Percentiles rank a stretch among this genome's conserved stretches.
phyloP scores from a whole-genome alignment of 192 early-diverging fungal genomes.

The Linnemannia elongata region DNA sequence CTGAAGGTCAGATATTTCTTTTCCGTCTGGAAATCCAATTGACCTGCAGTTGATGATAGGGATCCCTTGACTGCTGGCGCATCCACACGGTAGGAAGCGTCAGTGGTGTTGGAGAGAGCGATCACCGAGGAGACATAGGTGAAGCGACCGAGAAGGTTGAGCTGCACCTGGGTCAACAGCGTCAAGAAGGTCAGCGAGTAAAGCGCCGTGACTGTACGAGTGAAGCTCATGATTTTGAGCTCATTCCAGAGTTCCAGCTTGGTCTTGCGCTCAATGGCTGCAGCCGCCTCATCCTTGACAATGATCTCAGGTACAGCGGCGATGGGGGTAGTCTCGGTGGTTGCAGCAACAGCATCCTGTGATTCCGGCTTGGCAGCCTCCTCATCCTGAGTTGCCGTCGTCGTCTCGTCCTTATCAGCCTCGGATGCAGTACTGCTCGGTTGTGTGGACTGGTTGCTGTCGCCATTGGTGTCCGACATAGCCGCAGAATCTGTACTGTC shows the following conservation, averaged over 20 bases:
- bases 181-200: conserved; percentile 92
- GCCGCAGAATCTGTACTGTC: not conserved
- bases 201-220: conserved; percentile 85
- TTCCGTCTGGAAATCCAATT: conserved; percentile 71
- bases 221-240: conserved; percentile 91
- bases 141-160: conserved; percentile 92
- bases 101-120: conserved; percentile 63
- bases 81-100: conserved; percentile 61
- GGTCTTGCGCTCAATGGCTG: conserved; percentile 56
- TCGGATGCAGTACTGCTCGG: not conserved
- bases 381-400: not conserved
- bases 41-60: conserved; percentile 45
- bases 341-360: not conserved
- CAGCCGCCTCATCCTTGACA: conserved; percentile 22
- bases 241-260: conserved; percentile 90
- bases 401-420: conserved; percentile 2
- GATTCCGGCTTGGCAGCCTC: conserved; percentile 13
- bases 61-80: conserved; percentile 37
- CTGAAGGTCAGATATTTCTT: conserved; percentile 89
- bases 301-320: not conserved
- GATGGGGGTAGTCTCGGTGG: not conserved
- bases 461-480: conserved; percentile 1
- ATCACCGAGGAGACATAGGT: conserved; percentile 86
- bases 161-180: conserved; percentile 86
- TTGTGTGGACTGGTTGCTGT: conserved; percentile 1